Evolutionary conservation across 352 stramenopile species (phyloP).

Genomic region (Nothophytophthora sp.): DNA sequence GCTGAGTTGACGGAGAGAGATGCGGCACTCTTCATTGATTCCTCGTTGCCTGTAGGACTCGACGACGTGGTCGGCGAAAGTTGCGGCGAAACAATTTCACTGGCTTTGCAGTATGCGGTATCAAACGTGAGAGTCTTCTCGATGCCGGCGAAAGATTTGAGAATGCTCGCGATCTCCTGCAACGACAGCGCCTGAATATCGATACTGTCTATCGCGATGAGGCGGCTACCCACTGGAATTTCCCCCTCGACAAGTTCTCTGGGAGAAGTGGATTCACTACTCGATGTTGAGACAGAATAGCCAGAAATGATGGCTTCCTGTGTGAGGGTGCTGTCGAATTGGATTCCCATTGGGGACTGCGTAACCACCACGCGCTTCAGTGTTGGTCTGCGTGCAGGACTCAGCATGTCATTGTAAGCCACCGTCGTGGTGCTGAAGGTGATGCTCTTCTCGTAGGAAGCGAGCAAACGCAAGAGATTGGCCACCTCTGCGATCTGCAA

Average conservation of each 20-base stretch:
- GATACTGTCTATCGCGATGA: slow-evolving; percentile 48
- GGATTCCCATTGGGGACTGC: slow-evolving; percentile 26
- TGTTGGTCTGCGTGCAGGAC: slow-evolving; percentile 3
- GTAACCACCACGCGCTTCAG: slow-evolving; percentile 20
- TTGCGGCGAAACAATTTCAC: background rate
- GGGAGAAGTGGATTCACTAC: slow-evolving; percentile 2
- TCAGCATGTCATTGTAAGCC: slow-evolving; percentile 39
- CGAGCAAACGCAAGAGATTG: slow-evolving; percentile 37
- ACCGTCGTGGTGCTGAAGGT: slow-evolving; percentile 50
- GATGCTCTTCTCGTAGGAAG: slow-evolving; percentile 50
- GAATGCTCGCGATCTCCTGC: slow-evolving; percentile 30
- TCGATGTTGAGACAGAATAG: slow-evolving; percentile 8
- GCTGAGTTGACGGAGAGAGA: no score
- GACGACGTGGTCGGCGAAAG: background rate
- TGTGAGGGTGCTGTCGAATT: slow-evolving; percentile 25
- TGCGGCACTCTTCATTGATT: slow-evolving; percentile 1
- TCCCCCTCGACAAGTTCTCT: slow-evolving; percentile 11
- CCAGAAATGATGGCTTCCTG: slow-evolving; percentile 22
- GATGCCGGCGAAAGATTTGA: slow-evolving; percentile 28
- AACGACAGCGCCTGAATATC: slow-evolving; percentile 42
- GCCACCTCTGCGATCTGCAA: slow-evolving; percentile 38
- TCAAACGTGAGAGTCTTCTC: slow-evolving; percentile 44
- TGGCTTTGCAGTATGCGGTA: slow-evolving; percentile 1
- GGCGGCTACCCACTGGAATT: slow-evolving; percentile 40
- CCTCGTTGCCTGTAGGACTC: background rate